Evolutionary conservation across 176 grass and related monocot genomes (phyloP), one percentile per base, ranked within the genome.

Genomic region (Aegilops speltoides): DNA sequence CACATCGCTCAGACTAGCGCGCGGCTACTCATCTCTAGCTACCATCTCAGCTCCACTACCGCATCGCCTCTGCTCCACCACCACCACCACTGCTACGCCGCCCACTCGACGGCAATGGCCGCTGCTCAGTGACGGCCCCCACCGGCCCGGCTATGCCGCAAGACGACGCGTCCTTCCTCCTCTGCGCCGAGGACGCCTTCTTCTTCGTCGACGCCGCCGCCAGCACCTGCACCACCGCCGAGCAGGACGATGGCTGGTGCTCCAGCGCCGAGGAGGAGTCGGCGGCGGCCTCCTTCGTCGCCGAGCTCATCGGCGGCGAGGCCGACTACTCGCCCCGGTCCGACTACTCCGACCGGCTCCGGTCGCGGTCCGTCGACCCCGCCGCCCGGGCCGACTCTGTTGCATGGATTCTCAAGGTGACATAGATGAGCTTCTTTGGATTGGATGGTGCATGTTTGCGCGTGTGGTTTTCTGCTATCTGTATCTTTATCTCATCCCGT

Each of bases 321-420:
- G 38, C 89, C 10, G 80, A 90, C 16, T 83, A 93, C 87, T 94
- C 97, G 89, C 92, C 89, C 2, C 64, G 90, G 70, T 70, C 81
- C 6, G 97, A 93, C 66, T 98, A 98, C 59, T 82, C 73, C 79
- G 86, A 91, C 77, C 87, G 90, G 12, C 90, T 99, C 85, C 83
- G 92, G 54, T 99, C 94, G 25, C 70, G 84, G 66, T 87, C 87
- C 82, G 89, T 94, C 67, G 90, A 99, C 77, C 90, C 87, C 3
- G 79, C 72, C 56, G 91, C 83, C 34, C 89, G 97, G 43, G 94
- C 87, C n/a, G 90, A 94, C 64, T 89, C 92, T 17, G 89, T 97
- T 59, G 84, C 87, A 63, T 97, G 97, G 97, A 91, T 97, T 87
- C 88, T 99, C 72, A 94, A 99, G 97, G 97, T 99, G 84, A 82